These are phyloP conservation scores for Talaromyces sp. DNA, from an alignment of 2,329 filamentous ascomycete genomes.

Conservation along the genomic window DNA sequence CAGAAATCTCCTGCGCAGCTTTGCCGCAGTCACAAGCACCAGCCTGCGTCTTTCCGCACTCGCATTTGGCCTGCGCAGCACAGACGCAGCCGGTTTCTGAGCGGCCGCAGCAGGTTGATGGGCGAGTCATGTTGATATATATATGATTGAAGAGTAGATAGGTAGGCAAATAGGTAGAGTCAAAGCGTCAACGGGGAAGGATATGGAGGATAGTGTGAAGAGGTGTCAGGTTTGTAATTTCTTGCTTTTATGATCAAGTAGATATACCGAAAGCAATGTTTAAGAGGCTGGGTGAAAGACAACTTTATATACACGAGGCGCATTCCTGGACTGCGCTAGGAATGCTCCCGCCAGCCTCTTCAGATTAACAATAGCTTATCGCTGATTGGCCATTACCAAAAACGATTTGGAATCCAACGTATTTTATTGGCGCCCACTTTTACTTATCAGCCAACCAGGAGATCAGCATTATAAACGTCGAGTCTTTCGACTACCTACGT, in stretches of 20 bases:
- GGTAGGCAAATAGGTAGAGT: neutral
- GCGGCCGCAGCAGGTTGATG: slow-evolving; percentile 56
- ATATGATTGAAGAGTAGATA: neutral
- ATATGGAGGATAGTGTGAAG: neutral
- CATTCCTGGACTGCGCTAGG: slow-evolving; percentile 3
- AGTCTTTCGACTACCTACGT: neutral
- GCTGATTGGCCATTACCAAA: slow-evolving; percentile 20
- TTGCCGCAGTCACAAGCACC: slow-evolving; percentile 83
- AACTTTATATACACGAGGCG: slow-evolving; percentile 11
- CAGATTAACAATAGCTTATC: slow-evolving; percentile 22
- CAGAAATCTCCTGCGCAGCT: slow-evolving; percentile 64
- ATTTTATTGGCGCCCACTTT: neutral
- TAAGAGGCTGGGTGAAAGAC: neutral
- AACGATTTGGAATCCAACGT: neutral
- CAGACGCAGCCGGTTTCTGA: slow-evolving; percentile 52
- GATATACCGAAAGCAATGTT: neutral
- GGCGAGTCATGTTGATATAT: slow-evolving; percentile 9
- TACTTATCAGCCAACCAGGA: neutral
- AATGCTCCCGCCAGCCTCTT: slow-evolving; percentile 16
- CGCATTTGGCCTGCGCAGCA: slow-evolving; percentile 64
- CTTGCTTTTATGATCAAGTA: neutral
- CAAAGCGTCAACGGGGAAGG: neutral
- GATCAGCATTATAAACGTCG: neutral
- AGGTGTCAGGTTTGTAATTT: neutral
- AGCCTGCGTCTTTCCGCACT: slow-evolving; percentile 82